A percentile compares a stretch with the other conserved stretches of the same genome.
These are phyloP conservation scores for Aspergillus proliferans DNA, from an alignment of 2,329 filamentous ascomycete species.

Conservation along the genomic window DNA sequence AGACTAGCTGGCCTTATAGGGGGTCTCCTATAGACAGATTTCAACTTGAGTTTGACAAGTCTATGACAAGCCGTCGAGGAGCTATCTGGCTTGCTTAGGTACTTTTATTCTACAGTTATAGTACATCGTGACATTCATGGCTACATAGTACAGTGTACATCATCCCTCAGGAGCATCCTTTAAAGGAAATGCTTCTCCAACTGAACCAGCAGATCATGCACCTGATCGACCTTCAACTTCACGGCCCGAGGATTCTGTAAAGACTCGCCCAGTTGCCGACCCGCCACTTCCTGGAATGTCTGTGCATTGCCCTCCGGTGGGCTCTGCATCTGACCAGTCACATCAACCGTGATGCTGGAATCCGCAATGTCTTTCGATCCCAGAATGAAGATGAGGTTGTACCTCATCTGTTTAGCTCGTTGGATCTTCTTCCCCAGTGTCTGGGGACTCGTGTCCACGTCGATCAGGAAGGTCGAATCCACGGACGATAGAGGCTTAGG, in stretches of 20 bases:
- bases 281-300: constrained; percentile 22
- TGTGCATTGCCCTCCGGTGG: constrained; percentile 26
- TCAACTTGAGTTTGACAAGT: too few species aligned
- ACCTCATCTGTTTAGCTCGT: constrained; percentile 65
- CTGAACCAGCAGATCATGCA: constrained; percentile 31
- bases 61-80: too few species aligned
- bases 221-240: constrained; percentile 21
- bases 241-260: constrained; percentile 30
- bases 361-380: constrained; percentile 60
- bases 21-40: too few species aligned
- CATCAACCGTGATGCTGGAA: constrained; percentile 46
- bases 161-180: constrained; percentile 1
- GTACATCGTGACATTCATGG: not conserved
- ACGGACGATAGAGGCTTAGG: constrained; percentile 40
- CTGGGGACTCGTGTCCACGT: constrained; percentile 60
- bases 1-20: too few species aligned
- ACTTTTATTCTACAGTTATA: not conserved
- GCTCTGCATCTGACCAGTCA: constrained; percentile 38
- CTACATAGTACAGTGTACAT: not conserved
- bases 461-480: constrained; percentile 61
- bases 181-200: constrained; percentile 34
- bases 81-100: too few species aligned
- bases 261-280: constrained; percentile 18
- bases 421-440: constrained; percentile 63
- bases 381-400: constrained; percentile 67